Evolutionary conservation across 2,329 filamentous ascomycete genomes (phyloP), one percentile per base, ranked within the genome.

Genomic region (Pseudogymnoascus sp.): DNA sequence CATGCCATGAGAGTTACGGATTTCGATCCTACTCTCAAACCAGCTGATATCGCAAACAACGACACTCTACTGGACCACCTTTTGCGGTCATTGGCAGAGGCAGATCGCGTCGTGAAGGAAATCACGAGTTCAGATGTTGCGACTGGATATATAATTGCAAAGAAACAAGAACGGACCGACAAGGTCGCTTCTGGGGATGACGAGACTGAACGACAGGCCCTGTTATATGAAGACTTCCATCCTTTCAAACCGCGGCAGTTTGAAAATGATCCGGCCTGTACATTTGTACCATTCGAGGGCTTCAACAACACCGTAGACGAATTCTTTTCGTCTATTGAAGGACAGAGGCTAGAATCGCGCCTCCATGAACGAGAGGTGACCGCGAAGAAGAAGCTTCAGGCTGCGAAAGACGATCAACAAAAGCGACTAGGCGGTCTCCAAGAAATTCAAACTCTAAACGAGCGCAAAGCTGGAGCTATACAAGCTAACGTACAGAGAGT

Each of bases 231-330:
- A 63, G 95, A 99, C 70, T 97, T 97, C 70, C 93, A 97, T 69
- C 95, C 95, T 0, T 97, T 97, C 74, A 79, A 88, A 40, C 95
- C 95, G 0, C 79, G 82, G 21, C 93, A 97, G 69, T 89, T 96
- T 66, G 84, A 87, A 66, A 80, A 83, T 5, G 86, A 92, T 63
- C 78, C 85, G 0, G 77, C 80, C 0, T 83, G 87, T 23, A 83
- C 85, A 2, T 85, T 96, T 14, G 72, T 97, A 11, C 84, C 90
- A 62, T 92, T 93, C 68, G 83, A 91, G 5, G 89, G 87, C 8
- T 97, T 96, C 79, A 97, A 97, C 75, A 89, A 89, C 72, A 95
- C 92, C 0, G 92, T 96, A 0, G 95, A 99, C 72, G 91, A 96
- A 69, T 99, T 97, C 78, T 97, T 96, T 75, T 97, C 95, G 0